Conservation (phyloP, 306 rosid genomes). For the Cucurbita ficifolia region DNA sequence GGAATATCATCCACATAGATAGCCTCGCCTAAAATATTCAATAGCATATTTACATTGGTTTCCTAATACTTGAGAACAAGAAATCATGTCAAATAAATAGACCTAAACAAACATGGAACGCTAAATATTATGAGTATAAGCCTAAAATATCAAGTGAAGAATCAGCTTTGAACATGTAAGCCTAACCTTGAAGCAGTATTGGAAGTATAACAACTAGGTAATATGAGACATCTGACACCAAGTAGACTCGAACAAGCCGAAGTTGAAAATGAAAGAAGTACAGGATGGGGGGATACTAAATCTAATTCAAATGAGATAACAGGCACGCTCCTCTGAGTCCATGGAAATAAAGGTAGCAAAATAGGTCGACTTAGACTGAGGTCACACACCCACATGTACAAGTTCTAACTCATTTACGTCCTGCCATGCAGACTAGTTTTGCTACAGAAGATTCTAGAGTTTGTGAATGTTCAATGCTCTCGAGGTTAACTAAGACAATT, state of each 20-base stretch:
- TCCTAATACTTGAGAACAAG: background rate
- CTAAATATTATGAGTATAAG: background rate
- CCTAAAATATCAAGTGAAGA: background rate
- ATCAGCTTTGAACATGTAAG: background rate
- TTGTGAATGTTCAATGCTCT: background rate
- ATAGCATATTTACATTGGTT: background rate
- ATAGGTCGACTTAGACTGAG: background rate
- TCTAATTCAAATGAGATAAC: background rate
- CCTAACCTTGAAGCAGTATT: background rate
- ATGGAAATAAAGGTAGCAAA: background rate
- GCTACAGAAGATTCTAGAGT: background rate
- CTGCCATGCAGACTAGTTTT: background rate
- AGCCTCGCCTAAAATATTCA: constrained; percentile 65
- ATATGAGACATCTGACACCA: background rate
- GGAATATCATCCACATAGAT: constrained; percentile 83
- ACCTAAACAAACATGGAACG: background rate
- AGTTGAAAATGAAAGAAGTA: background rate
- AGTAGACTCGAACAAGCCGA: background rate
- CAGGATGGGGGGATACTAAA: background rate
- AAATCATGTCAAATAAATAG: background rate
- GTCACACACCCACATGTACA: background rate
- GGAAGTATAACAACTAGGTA: background rate
- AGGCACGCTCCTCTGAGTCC: background rate
- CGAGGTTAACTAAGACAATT: background rate
- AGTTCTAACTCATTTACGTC: background rate